Base-by-base conservation (phyloP, 176 grass and related monocot species). In the Lolium rigidum region DNA sequence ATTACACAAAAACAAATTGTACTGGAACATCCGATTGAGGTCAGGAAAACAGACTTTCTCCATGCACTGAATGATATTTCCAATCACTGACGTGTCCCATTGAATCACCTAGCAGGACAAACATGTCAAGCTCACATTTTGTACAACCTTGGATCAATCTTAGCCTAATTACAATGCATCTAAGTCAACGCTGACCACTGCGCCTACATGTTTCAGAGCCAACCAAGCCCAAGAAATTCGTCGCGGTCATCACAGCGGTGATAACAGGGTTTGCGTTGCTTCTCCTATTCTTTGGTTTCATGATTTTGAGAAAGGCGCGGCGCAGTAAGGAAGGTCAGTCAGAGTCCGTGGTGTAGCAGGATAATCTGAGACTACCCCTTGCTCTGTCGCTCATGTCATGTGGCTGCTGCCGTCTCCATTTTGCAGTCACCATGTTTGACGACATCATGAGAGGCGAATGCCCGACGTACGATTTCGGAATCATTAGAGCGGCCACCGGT, bases 401-500 rank as follows among this genome's bases (percentile, higher is more conserved):
- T 52, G 50, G 14, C 50, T 52, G 50, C 50, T 28, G 41, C 39
- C 14, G 20, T 47, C 38, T 69, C 50, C 15, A 24, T 72, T 73
- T 65, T 47, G 17, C 74, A 88, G 87, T 66, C 43, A 59, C 9
- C 18, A 6, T 43, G 13, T 18, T 28, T 8, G 20, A 82, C 14
- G 88, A 77, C 31, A 31, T 88, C 14, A 71, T 63, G 15, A 87
- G 15, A 20, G 35, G 56, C 3, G 84, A 86, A 70, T 89, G 90
- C 39, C 85, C 82, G 20, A 50, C 67, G 4, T 96, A 90, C 78
- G 54, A 84, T 66, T 52, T 93, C 14, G 58, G 46, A 20, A 60
- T n/a, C 12, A 77, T 96, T 16, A 85, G 46, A 79, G 25, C 46
- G 25, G 89, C 89, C 47, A 96, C 89, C 1, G 70, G 88, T 0